Evolutionary conservation across 2,329 filamentous ascomycete genomes (phyloP).

Genomic region (Monosporascus sp.): DNA sequence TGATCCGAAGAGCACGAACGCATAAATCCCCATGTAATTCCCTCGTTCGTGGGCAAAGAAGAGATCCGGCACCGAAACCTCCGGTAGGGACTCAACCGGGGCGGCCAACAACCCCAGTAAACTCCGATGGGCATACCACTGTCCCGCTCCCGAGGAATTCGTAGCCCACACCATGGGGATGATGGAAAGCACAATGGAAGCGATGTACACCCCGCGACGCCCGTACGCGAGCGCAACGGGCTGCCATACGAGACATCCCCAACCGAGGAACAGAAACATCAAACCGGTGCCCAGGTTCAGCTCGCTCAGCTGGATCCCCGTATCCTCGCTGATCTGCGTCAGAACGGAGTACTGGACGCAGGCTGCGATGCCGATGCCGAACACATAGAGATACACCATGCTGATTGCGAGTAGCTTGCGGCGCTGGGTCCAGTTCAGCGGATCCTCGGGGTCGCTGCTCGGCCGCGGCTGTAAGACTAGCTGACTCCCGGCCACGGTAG

Average conservation of each 20-base stretch:
- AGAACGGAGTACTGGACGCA: constrained; percentile 26
- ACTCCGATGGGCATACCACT: constrained; percentile 42
- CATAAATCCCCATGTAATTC: constrained; percentile 38
- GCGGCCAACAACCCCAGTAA: constrained; percentile 38
- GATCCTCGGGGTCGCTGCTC: constrained; percentile 42
- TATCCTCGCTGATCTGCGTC: constrained; percentile 20
- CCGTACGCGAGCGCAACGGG: constrained; percentile 41
- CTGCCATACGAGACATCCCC: constrained; percentile 42
- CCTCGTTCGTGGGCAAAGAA: constrained; percentile 37
- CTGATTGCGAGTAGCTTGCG: constrained; percentile 23
- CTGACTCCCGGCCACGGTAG: neutral
- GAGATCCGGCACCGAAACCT: constrained; percentile 38
- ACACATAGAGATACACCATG: constrained; percentile 28
- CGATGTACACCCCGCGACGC: constrained; percentile 34
- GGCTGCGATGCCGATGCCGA: constrained; percentile 34
- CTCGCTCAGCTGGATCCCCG: constrained; percentile 18
- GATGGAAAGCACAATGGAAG: constrained; percentile 29
- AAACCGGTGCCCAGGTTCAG: constrained; percentile 27
- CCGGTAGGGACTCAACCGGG: constrained; percentile 41
- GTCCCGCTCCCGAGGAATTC: constrained; percentile 31
- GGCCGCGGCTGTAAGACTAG: neutral
- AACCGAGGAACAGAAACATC: constrained; percentile 37
- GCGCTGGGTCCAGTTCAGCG: constrained; percentile 42
- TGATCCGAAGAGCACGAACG: constrained; percentile 32
- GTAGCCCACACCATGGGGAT: constrained; percentile 33